Evolutionary conservation across 2,329 filamentous ascomycete genomes (phyloP).

Genomic region (Phyllachora maydis): DNA sequence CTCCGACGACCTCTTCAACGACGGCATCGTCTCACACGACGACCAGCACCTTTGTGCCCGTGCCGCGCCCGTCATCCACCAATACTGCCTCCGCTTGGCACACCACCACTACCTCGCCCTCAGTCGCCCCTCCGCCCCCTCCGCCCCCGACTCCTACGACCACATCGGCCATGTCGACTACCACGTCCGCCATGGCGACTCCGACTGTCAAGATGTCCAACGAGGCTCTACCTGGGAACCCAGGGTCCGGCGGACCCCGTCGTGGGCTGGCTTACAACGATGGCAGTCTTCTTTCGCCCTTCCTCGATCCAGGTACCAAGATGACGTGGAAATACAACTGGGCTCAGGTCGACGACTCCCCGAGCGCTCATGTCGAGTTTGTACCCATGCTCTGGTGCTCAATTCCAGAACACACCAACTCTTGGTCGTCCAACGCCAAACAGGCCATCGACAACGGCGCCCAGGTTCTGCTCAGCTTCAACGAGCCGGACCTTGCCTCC

Average conservation of each 20-base stretch:
- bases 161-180: constrained; percentile 1
- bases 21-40: constrained; percentile 1
- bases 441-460: constrained; percentile 30
- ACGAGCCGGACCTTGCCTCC: constrained; percentile 43
- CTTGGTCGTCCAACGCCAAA: constrained; percentile 29
- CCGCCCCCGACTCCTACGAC: constrained; percentile 2
- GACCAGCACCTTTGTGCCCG: background rate
- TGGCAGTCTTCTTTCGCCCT: constrained; percentile 25
- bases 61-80: background rate
- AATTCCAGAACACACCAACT: constrained; percentile 16
- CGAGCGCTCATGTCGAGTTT: constrained; percentile 26
- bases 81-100: too few relatives aligned
- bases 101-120: too few relatives aligned
- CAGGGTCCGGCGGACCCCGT: constrained; percentile 20
- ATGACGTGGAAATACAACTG: constrained; percentile 52
- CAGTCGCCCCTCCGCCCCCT: too few relatives aligned
- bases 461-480: constrained; percentile 43
- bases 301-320: constrained; percentile 18
- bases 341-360: constrained; percentile 23
- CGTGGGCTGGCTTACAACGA: constrained; percentile 52
- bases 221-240: too few relatives aligned
- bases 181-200: constrained; percentile 3
- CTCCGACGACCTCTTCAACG: constrained; percentile 2
- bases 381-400: constrained; percentile 48
- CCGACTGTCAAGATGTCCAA: constrained; percentile 3